Conservation (phyloP, 1,284 basidiomycete species). For the Ceratobasidium sp. region DNA sequence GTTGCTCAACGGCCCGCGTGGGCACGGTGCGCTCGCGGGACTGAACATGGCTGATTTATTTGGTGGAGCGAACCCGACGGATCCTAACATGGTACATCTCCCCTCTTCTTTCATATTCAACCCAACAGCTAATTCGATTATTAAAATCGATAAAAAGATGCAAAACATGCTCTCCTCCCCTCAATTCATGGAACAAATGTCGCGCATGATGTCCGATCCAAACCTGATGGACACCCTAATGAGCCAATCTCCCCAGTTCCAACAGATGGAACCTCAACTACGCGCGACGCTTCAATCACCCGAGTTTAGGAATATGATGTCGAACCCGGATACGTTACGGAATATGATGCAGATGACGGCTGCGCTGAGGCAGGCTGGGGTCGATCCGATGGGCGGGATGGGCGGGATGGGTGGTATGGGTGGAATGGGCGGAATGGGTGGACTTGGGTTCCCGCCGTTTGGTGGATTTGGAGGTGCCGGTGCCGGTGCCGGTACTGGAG, state of each 20-base stretch:
- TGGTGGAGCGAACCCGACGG: conserved; percentile 84
- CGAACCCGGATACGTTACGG: conserved; percentile 83
- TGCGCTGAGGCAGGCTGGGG: conserved; percentile 52
- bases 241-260: conserved; percentile 83
- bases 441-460: conserved; percentile 48
- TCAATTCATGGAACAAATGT: conserved; percentile 83
- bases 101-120: too few species aligned
- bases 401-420: conserved; percentile 48
- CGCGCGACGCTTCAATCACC: conserved; percentile 84
- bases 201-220: conserved; percentile 81
- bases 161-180: conserved; percentile 88
- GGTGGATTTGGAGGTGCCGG: conserved; percentile 47
- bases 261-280: conserved; percentile 83
- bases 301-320: conserved; percentile 87
- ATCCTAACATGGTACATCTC: conserved; percentile 86
- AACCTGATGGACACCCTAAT: conserved; percentile 87
- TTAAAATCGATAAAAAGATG: conserved; percentile 69
- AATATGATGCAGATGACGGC: conserved; percentile 86
- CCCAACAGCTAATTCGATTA: neutral
- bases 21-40: conserved; percentile 80
- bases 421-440: conserved; percentile 54
- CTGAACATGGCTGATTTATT: conserved; percentile 80
- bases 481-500: conserved; percentile 47
- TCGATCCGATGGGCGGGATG: conserved; percentile 40
- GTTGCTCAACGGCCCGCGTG: conserved; percentile 77